Evolutionary conservation across 371 early-diverging fungal species (phyloP), one percentile per base, ranked within the genome.

Genomic region (Zychaea mexicana): DNA sequence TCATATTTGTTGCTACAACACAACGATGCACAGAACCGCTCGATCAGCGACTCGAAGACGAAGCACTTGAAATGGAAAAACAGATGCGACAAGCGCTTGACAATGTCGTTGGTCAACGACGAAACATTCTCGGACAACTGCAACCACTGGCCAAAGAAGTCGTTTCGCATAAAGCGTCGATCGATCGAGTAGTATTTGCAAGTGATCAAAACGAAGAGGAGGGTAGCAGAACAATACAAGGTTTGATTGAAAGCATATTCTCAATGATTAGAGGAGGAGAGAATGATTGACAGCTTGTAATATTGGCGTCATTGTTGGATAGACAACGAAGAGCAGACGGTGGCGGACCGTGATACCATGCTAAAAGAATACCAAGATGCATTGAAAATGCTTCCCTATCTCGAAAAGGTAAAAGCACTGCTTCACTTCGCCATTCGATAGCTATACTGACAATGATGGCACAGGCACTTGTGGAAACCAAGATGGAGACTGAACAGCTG

Each of bases 321-420:
- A n/a, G n/a, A n/a, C n/a, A n/a, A n/a, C n/a, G n/a, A n/a, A 49
- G 49, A 49, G 19, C 0, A 27, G 15, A n/a, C 30, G 9, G 38
- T 9, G 7, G 38, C 4, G 7, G n/a, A 58, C 38, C 2, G 39
- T 33, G 13, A 26, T 36, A 58, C 27, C 38, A 58, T 58, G 21
- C 17, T 45, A 58, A 58, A 58, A 22, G 59, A 58, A 26, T 45
- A 58, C 38, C 59, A 38, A 28, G 59, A 58, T 10, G 45, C 59
- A 28, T 4, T 42, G 7, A 19, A n/a, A 19, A 0, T 58, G 1
- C n/a, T 42, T n/a, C 15, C 45, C 0, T 45, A 30, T 2, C 45
- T 58, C 19, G 59, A 58, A 39, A 26, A 58, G 59, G 59, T 58
- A 42, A 36, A 28, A 1, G n/a, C 10, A 56, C 9, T 13, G 5